Evolutionary conservation across 345 rosid genomes (phyloP).

Genomic region (Orychophragmus violaceus): DNA sequence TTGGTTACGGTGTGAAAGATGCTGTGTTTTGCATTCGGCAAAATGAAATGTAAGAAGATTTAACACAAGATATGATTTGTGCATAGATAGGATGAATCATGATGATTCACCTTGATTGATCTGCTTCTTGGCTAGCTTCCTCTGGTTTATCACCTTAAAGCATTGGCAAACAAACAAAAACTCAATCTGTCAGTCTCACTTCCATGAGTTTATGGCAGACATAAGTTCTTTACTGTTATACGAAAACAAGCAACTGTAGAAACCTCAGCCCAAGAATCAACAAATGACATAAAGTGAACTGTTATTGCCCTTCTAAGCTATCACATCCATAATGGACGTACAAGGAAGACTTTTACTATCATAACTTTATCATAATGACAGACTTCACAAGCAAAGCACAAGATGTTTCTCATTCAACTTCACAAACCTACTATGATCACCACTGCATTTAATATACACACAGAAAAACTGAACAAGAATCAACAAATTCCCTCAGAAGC

Average conservation of each 20-base stretch:
- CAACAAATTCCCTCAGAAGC: neutral
- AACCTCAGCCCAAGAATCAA: neutral
- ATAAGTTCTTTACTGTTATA: neutral
- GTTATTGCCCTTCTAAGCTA: neutral
- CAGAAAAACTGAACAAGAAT: neutral
- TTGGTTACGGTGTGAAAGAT: neutral
- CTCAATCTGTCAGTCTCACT: neutral
- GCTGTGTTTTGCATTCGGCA: neutral
- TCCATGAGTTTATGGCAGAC: neutral
- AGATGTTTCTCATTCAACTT: neutral
- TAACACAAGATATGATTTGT: neutral
- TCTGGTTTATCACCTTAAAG: constrained; percentile 39
- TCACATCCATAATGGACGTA: neutral
- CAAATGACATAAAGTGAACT: neutral
- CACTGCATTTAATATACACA: neutral
- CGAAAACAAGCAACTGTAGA: neutral
- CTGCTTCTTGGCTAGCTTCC: constrained; percentile 37
- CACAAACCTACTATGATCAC: neutral
- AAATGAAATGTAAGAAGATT: neutral
- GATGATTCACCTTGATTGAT: constrained; percentile 39
- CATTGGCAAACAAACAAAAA: neutral
- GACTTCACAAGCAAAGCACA: neutral
- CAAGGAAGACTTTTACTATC: neutral
- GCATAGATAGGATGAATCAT: neutral
- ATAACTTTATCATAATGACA: neutral